These are phyloP conservation scores for Pezizomycotina sp. DNA, from an alignment of 2,329 filamentous ascomycete genomes.

Conservation along the genomic window DNA sequence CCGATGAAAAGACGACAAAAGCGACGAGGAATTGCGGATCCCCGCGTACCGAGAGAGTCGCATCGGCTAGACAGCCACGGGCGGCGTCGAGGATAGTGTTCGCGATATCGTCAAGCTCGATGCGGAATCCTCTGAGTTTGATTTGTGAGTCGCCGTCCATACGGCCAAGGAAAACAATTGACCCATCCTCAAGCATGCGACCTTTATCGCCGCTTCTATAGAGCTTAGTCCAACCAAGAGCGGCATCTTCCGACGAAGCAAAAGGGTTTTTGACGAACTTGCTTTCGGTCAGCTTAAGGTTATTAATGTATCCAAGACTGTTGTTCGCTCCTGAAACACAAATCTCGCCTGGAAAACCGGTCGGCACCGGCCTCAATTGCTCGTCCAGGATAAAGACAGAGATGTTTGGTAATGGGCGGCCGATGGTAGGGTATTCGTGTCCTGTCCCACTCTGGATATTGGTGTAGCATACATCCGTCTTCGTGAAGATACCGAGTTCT, in stretches of 20 bases:
- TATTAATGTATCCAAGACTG: constrained; percentile 28
- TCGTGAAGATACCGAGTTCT: constrained; percentile 5
- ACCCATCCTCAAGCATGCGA: constrained; percentile 27
- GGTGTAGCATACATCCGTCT: constrained; percentile 6
- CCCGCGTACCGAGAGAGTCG: not conserved
- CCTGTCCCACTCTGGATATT: not conserved
- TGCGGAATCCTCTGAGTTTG: constrained; percentile 33
- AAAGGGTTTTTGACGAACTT: constrained; percentile 25
- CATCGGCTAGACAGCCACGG: constrained; percentile 3
- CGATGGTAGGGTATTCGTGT: constrained; percentile 12
- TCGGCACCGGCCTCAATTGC: constrained; percentile 28
- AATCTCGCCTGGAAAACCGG: constrained; percentile 33
- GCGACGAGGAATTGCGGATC: constrained; percentile 8
- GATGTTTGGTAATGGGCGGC: constrained; percentile 29
- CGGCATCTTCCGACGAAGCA: constrained; percentile 12
- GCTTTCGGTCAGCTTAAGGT: constrained; percentile 18
- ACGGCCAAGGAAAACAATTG: constrained; percentile 29
- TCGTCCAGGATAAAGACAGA: constrained; percentile 31
- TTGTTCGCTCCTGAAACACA: constrained; percentile 30
- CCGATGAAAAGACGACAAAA: constrained; percentile 5
- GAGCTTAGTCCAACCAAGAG: constrained; percentile 25
- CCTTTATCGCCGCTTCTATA: constrained; percentile 32
- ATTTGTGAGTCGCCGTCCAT: constrained; percentile 33
- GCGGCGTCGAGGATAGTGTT: constrained; percentile 7
- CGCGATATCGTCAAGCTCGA: constrained; percentile 36